Base-by-base conservation (phyloP, 768 basidiomycete species). In the Amanita phalloides region DNA sequence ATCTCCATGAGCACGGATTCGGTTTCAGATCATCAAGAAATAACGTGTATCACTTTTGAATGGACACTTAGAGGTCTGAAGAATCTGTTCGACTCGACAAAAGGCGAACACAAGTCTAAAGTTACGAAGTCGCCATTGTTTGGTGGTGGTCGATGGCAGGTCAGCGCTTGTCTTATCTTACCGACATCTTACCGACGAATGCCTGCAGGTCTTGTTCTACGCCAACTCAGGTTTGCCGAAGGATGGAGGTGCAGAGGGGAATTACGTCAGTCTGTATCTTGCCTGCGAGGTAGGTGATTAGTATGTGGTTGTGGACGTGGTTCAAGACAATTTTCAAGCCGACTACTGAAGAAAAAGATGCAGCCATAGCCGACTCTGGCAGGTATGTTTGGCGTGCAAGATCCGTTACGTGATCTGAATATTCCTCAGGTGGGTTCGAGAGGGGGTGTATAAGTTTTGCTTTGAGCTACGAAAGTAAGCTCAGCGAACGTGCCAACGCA, bases 391-490 rank as follows among this genome's bases (percentile, higher is more conserved):
- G 37, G 72, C 57, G 41, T 69, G 48, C 33, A 46, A 21, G 5
- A 42, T n/a, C 7, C 23, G 17, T 33, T 21, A 4, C 35, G 0
- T 10, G 41, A 36, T 5, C 9, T 6, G 28, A 35, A 33, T 17
- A 1, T 33, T 39, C 47, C 47, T 33, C 53, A 90, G 86, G 69
- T 93, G 90, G 90, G 66, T 76, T n/a, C 78, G 90, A 13, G 85
- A 90, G 53, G 90, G 90, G 1, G 68, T 84, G n/a, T 92, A 79
- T 68, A 89, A 82, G 60, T 93, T 92, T 64, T 81, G 76, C 54
- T 91, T 93, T 58, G 90, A 91, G 61, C 70, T 92, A 57, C 77
- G 79, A 60, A 85, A 79, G 87, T 82, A 57, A 57, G 58, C 20
- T 48, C 20, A 21, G 36, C 20, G 36, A 33, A 21, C 46, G 23